Conservation (phyloP, 2,329 filamentous ascomycete genomes). For the Venturiaceae sp. region DNA sequence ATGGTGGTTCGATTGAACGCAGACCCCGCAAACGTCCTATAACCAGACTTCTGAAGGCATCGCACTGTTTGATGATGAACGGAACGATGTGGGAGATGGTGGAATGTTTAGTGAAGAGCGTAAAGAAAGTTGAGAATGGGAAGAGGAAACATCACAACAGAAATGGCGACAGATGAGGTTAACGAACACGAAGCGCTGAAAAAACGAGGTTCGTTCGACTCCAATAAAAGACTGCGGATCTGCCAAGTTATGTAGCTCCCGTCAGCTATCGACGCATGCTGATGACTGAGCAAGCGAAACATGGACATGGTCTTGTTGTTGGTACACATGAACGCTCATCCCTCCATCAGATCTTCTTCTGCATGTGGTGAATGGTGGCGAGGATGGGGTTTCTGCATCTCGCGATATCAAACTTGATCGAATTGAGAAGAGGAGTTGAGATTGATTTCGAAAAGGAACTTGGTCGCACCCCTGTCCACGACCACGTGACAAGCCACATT, state of each 20-base stretch:
- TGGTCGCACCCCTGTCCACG: too few relatives aligned
- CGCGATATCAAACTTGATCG: too few relatives aligned
- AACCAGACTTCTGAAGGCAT: neutral
- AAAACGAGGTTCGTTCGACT: neutral
- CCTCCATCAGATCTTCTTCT: too few relatives aligned
- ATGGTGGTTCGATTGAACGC: neutral
- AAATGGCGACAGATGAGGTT: neutral
- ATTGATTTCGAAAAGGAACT: too few relatives aligned
- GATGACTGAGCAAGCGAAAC: neutral
- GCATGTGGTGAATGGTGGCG: too few relatives aligned
- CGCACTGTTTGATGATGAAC: neutral
- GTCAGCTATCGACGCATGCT: neutral
- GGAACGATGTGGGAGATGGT: neutral
- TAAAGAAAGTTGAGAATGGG: neutral
- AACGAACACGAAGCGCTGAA: neutral
- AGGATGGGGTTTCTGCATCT: too few relatives aligned
- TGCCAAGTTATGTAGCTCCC: neutral
- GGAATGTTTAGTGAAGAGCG: neutral
- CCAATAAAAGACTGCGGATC: neutral
- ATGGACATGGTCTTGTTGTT: neutral
- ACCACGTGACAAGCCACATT: too few relatives aligned
- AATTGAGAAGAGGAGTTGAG: too few relatives aligned
- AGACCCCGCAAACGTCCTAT: too few relatives aligned
- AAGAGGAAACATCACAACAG: neutral
- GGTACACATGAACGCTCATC: too few relatives aligned